Evolutionary conservation across 257 asterid species (phyloP).

Genomic region (Ocimum tenuiflorum): DNA sequence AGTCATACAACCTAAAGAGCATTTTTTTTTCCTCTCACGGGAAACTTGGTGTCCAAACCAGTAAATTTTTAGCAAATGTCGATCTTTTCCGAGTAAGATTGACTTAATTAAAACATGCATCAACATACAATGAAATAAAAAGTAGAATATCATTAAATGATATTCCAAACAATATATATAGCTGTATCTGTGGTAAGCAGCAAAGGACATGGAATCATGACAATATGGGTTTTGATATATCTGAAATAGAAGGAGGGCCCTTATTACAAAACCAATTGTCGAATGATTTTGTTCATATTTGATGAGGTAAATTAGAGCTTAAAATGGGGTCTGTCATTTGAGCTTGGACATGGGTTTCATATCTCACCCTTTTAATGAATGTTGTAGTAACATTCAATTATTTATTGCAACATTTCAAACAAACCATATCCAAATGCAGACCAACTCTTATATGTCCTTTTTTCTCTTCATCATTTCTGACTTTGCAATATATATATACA

Average conservation of each 20-base stretch:
- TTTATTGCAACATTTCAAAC: not conserved
- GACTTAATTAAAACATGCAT: too few species aligned
- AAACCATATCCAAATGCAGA: not conserved
- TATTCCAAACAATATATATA: not conserved
- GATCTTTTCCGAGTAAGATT: too few species aligned
- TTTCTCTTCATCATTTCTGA: not conserved
- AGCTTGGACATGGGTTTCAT: slow-evolving; percentile 5
- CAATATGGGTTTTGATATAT: not conserved
- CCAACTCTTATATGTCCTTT: not conserved
- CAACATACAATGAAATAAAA: too few species aligned
- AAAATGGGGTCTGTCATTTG: slow-evolving; percentile 3
- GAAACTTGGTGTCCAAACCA: too few species aligned
- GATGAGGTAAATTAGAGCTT: not conserved
- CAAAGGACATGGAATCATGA: slow-evolving; percentile 10
- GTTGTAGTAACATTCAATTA: not conserved
- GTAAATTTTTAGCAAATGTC: too few species aligned
- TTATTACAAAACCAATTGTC: not conserved
- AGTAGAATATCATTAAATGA: too few species aligned
- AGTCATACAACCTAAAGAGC: too few species aligned
- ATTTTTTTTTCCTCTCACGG: too few species aligned
- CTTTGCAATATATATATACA: not conserved
- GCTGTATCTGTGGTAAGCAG: not conserved
- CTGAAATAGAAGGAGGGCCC: not conserved
- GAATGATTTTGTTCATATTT: not conserved
- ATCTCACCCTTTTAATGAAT: slow-evolving; percentile 6